Base-by-base conservation (phyloP, 1,139 yeast species). In the Kurtzmaniella natalensis region DNA sequence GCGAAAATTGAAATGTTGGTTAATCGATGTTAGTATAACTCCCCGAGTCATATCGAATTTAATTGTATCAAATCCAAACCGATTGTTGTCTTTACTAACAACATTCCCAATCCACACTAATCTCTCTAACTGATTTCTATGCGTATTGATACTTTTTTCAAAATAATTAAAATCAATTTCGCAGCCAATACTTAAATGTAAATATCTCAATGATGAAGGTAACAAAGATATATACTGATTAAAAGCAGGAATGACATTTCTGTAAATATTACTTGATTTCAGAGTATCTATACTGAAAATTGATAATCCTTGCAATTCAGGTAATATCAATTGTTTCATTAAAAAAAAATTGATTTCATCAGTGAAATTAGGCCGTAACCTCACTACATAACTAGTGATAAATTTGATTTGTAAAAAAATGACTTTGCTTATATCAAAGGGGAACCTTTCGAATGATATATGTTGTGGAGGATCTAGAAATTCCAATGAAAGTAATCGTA, bases 71-170 rank as follows among this genome's bases (percentile, higher is more conserved):
- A 19, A 27, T 14, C 26, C 15, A 10, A 35, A 11, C 14, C 15
- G 5, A 11, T 5, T 8, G 5, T n/a, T 14, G 15, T 10, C 5
- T 11, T 23, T 7, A 16, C 26, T 11, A 13, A 7, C 14, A 8
- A 11, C 14, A 25, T 37, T 37, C 5, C 39, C 39, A n/a, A 35
- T 31, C 39, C 39, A 37, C n/a, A 22, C 35, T 8, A 37, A 15
- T 7, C 29, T 21, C 19, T n/a, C 36, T 13, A 37, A 22, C 5
- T 32, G 20, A 3, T 28, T 13, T 11, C 15, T n/a, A 21, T 37
- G 39, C 13, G 16, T 25, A 4, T 11, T 10, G 3, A 37, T 4
- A n/a, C 20, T 14, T 17, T 19, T 13, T 18, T 18, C 4, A 27
- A 37, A 37, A 7, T 19, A 17, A 3, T 22, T 13, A 15, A 37